A percentile compares a stretch with the other conserved stretches of the same genome.
These are phyloP conservation scores for Tuber aestivum DNA, from an alignment of 495 filamentous ascomycete genomes.

Conservation along the genomic window DNA sequence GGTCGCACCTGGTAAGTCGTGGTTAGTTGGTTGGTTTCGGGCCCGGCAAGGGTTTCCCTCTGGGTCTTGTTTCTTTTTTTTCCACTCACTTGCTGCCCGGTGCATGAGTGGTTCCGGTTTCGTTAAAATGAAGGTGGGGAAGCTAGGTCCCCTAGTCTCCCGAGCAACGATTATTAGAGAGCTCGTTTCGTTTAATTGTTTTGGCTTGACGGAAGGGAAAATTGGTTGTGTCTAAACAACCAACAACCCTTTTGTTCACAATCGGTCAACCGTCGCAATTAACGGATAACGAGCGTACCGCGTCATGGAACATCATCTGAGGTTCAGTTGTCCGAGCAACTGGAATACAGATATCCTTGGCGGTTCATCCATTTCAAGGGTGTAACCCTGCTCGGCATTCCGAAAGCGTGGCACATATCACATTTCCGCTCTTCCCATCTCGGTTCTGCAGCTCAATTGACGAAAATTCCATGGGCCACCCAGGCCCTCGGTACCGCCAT, in stretches of 20 bases:
- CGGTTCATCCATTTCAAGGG: conserved; percentile 29
- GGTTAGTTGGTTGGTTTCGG: conserved; percentile 30
- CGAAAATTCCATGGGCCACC: conserved; percentile 40
- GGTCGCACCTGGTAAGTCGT: conserved; percentile 25
- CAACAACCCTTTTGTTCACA: neutral
- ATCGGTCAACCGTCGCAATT: conserved; percentile 27
- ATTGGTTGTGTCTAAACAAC: conserved; percentile 20
- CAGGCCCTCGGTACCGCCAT: conserved; percentile 38
- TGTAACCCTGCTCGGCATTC: conserved; percentile 33
- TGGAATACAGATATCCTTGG: conserved; percentile 29
- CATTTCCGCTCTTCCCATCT: conserved; percentile 40
- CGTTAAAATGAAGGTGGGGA: conserved; percentile 36
- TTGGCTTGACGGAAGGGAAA: conserved; percentile 39
- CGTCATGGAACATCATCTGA: conserved; percentile 20
- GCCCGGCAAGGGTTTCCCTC: conserved; percentile 28
- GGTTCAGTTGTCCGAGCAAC: conserved; percentile 34
- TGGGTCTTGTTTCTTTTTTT: conserved; percentile 19
- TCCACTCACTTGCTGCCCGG: conserved; percentile 1
- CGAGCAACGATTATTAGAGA: conserved; percentile 3
- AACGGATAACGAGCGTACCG: conserved; percentile 36
- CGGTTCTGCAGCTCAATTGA: conserved; percentile 40
- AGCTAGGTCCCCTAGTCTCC: conserved; percentile 18
- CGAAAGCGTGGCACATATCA: conserved; percentile 39
- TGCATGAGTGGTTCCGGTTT: conserved; percentile 25
- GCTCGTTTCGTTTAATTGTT: conserved; percentile 38